Evolutionary conservation across 2,329 filamentous ascomycete genomes (phyloP).

Genomic region (Sporothrix pseudoabietina): DNA sequence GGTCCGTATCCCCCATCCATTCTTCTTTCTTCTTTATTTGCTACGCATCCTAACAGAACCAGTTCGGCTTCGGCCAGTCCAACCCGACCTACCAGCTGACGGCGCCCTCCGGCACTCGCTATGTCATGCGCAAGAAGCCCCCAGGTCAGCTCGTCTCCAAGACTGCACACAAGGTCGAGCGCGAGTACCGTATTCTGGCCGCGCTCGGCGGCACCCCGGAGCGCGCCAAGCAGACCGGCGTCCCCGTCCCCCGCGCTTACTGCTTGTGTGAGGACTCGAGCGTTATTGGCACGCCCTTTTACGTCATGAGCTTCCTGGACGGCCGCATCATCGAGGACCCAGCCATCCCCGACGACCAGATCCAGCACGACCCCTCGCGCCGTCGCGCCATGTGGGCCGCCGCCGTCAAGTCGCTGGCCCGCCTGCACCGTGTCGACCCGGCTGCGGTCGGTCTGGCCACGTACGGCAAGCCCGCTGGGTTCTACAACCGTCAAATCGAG

Average conservation of each 20-base stretch:
- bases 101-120: slow-evolving; percentile 67
- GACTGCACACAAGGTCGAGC: slow-evolving; percentile 94
- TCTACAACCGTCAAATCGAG: slow-evolving; percentile 82
- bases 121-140: slow-evolving; percentile 95
- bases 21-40: not conserved
- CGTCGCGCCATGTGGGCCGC: slow-evolving; percentile 82
- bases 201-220: slow-evolving; percentile 60
- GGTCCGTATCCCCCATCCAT: slow-evolving; percentile 51
- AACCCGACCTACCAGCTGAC: slow-evolving; percentile 96
- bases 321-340: slow-evolving; percentile 93
- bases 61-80: slow-evolving; percentile 97
- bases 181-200: slow-evolving; percentile 88
- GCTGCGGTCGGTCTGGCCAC: slow-evolving; percentile 65
- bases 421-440: slow-evolving; percentile 76
- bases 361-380: slow-evolving; percentile 39
- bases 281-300: slow-evolving; percentile 88
- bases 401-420: slow-evolving; percentile 79
- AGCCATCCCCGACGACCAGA: slow-evolving; percentile 67
- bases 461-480: slow-evolving; percentile 74
- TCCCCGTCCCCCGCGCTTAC: slow-evolving; percentile 82
- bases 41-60: slow-evolving; percentile 28
- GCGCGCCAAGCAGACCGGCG: slow-evolving; percentile 58
- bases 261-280: slow-evolving; percentile 80
- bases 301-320: slow-evolving; percentile 95
- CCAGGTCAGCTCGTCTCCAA: slow-evolving; percentile 91